Percentiles rank a stretch among this genome's conserved stretches.
These are phyloP conservation scores for Diaporthe sp. DNA, from an alignment of 2,329 filamentous ascomycete genomes.

Conservation along the genomic window DNA sequence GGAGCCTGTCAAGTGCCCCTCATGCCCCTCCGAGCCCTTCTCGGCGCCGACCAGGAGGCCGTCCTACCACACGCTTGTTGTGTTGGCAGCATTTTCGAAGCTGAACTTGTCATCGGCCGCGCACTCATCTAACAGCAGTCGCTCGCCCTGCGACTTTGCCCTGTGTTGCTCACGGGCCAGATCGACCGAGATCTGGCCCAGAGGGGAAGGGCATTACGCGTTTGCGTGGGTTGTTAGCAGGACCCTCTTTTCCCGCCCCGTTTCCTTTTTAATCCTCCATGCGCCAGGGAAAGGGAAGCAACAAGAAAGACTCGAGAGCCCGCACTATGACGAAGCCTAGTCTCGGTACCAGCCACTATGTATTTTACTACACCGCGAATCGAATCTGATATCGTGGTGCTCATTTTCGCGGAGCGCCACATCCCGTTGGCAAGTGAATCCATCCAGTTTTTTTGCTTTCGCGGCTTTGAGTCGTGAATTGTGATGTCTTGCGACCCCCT, in stretches of 20 bases:
- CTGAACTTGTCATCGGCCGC: conserved; percentile 19
- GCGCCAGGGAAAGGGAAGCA: conserved; percentile 28
- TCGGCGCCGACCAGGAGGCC: background rate
- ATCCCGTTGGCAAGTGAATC: background rate
- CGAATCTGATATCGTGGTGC: background rate
- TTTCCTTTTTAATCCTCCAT: conserved; percentile 20
- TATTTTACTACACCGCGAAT: conserved; percentile 7
- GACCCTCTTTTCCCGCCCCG: conserved; percentile 25
- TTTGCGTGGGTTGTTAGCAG: conserved; percentile 1
- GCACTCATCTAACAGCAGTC: background rate
- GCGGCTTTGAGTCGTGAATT: background rate
- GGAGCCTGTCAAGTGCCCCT: background rate
- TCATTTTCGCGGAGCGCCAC: conserved; percentile 20
- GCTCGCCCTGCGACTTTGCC: background rate
- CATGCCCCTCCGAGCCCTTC: background rate
- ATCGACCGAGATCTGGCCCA: conserved; percentile 28
- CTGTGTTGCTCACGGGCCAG: conserved; percentile 1
- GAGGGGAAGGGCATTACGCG: conserved; percentile 36
- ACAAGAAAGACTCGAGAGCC: conserved; percentile 6
- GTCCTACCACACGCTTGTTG: background rate
- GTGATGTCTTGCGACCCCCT: conserved; percentile 13
- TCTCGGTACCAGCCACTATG: conserved; percentile 30
- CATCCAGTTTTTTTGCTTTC: background rate
- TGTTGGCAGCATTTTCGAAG: background rate
- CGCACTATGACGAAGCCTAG: conserved; percentile 34